Evolutionary conservation across 257 asterid species (phyloP), one percentile per base, ranked within the genome.

Genomic region (Linderniella brevidens): DNA sequence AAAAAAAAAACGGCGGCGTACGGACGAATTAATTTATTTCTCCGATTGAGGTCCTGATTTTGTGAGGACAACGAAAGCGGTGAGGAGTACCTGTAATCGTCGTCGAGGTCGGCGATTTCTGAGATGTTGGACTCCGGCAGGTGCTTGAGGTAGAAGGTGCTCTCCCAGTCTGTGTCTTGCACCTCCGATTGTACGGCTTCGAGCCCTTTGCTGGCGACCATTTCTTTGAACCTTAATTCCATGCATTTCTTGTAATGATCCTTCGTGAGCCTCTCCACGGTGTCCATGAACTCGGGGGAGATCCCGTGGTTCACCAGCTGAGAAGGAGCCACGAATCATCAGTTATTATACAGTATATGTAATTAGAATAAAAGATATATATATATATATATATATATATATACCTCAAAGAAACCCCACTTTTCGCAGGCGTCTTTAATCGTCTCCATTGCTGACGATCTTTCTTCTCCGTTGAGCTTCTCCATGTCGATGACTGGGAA

Each of bases 371-470:
- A n/a, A 25, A 25, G 32, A 25, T 25, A 25, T 25, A 6, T 25
- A 25, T 25, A 25, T 46, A n/a, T 54, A 75, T n/a, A n/a, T n/a
- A n/a, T n/a, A n/a, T n/a, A n/a, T 25, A 25, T 25, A 25, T 46
- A n/a, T 54, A 75, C 90, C 90, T 78, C 90, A 69, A 79, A 79
- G 75, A 75, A 79, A 18, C 85, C 92, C 82, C 85, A 79, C 50
- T 75, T 75, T 50, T 72, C 77, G 53, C 90, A 78, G 53, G 90
- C 90, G 63, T 75, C 81, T 48, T 72, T 60, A 14, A 75, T 78
- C 41, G 50, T 50, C 9, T 64, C 85, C 90, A 78, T 72, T 37
- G 77, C 65, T 3, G 68, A 68, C 41, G 69, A 38, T 55, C 85
- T 78, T 52, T 69, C 78, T 16, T 64, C 90, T 48, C 71, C 75